These are phyloP conservation scores for Tylopilus orsonianus DNA, from an alignment of 1,284 basidiomycete species.

Conservation along the genomic window DNA sequence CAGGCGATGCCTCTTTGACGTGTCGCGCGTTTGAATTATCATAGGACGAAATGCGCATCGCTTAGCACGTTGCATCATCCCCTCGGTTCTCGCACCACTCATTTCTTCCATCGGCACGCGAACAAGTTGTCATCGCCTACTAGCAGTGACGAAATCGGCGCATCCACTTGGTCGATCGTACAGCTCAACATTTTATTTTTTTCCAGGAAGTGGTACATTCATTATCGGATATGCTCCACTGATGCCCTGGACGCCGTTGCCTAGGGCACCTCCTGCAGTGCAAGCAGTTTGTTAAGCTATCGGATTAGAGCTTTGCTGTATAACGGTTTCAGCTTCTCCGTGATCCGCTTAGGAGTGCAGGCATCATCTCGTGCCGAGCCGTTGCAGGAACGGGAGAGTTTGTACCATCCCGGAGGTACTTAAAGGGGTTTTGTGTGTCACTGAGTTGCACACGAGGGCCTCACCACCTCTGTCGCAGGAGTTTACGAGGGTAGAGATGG, in stretches of 20 bases:
- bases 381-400: constrained; percentile 2
- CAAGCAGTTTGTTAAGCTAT: constrained; percentile 1
- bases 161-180: background rate
- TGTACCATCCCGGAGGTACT: background rate
- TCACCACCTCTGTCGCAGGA: background rate
- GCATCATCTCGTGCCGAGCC: constrained; percentile 14
- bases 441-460: background rate
- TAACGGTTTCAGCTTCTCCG: background rate
- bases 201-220: constrained; percentile 1
- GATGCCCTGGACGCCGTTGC: constrained; percentile 1
- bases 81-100: background rate
- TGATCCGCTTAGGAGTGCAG: constrained; percentile 11
- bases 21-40: background rate
- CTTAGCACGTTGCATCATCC: constrained; percentile 4
- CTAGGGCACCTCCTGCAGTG: constrained; percentile 4
- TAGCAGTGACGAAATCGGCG: constrained; percentile 2
- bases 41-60: constrained; percentile 1
- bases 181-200: background rate
- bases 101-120: constrained; percentile 2
- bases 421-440: constrained; percentile 11
- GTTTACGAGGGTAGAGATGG: constrained; percentile 10
- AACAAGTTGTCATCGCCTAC: constrained; percentile 9
- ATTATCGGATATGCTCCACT: background rate
- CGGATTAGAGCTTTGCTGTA: constrained; percentile 19
- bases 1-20: constrained; percentile 10